Evolutionary conservation across 1,284 basidiomycete species (phyloP).

Genomic region (Cryptococcus amylolentus): DNA sequence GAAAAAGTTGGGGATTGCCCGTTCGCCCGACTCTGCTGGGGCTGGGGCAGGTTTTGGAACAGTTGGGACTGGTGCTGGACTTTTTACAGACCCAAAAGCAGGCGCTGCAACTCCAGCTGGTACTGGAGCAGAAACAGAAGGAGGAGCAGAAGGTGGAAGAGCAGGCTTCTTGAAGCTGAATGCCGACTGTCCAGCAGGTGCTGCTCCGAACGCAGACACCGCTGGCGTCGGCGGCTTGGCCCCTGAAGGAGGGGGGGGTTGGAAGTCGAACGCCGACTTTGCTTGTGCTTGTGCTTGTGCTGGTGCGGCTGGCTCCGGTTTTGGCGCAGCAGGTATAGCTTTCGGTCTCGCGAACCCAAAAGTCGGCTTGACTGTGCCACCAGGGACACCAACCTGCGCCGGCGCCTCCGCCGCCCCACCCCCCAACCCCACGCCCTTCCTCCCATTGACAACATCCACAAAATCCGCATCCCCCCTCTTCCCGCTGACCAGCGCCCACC

Average conservation of each 20-base stretch:
- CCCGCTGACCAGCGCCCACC: slow-evolving; percentile 65
- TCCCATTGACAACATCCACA: slow-evolving; percentile 74
- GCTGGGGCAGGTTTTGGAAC: no score
- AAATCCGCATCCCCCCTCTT: slow-evolving; percentile 63
- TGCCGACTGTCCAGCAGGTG: neutral
- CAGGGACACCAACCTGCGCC: neutral
- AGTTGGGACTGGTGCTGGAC: neutral
- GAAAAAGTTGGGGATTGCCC: neutral
- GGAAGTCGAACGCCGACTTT: neutral
- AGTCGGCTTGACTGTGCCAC: neutral
- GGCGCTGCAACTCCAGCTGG: neutral
- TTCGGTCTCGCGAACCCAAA: neutral
- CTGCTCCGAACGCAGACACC: neutral
- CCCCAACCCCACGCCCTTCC: slow-evolving; percentile 5
- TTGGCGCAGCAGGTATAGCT: neutral
- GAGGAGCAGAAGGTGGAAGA: neutral
- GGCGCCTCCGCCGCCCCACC: neutral
- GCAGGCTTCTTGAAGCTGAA: slow-evolving; percentile 1
- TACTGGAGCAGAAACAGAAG: neutral
- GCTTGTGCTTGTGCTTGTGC: neutral
- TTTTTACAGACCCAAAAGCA: no score
- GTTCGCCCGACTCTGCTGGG: no score
- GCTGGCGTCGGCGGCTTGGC: neutral
- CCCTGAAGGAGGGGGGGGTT: no score
- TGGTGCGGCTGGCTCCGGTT: neutral